Base-by-base conservation (phyloP, 2,329 filamentous ascomycete species). In the Rhinocladiella similis region DNA sequence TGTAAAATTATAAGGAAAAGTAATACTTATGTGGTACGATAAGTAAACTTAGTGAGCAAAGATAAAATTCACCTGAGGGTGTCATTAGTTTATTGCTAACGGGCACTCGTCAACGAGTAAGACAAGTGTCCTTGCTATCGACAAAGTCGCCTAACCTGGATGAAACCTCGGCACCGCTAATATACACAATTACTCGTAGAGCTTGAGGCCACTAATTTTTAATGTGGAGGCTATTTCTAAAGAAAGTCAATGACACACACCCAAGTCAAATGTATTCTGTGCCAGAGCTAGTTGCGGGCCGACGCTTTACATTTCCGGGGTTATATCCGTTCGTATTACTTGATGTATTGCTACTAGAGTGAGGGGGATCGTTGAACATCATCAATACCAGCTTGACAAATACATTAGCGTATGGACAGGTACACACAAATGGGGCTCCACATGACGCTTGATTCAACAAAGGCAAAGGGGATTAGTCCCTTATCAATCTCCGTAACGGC, bases 1-100 rank as follows among this genome's bases (percentile, higher is more conserved):
- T 46, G 42, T 46, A 46, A 46, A 46, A 46, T 46, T 46, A 46
- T 46, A 46, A 46, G 42, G 42, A 46, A 46, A 46, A 46, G 42
- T 46, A 46, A 46, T 46, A 46, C 42, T 46, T 46, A 46, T 46
- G 42, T 46, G 42, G 18, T 46, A 46, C 42, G 42, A 46, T 46
- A 46, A 46, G 42, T 46, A 46, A 46, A 46, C 42, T 46, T 46
- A 46, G 42, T 46, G 42, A 46, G 42, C 42, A 46, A 46, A 46
- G 42, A 46, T 46, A 25, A 46, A 46, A 46, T 46, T 46, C 42
- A 46, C 42, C 42, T 46, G 42, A 46, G 42, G 42, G 42, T 46
- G 42, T 46, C 42, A 46, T 46, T 46, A 46, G 42, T 46, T 46
- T 46, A 46, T 46, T 46, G 42, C 42, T 46, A 46, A 46, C 42